A percentile compares a stretch with the other conserved stretches of the same genome.
phyloP scores from a whole-genome alignment of 768 basidiomycete species.

The Suillus subluteus region DNA sequence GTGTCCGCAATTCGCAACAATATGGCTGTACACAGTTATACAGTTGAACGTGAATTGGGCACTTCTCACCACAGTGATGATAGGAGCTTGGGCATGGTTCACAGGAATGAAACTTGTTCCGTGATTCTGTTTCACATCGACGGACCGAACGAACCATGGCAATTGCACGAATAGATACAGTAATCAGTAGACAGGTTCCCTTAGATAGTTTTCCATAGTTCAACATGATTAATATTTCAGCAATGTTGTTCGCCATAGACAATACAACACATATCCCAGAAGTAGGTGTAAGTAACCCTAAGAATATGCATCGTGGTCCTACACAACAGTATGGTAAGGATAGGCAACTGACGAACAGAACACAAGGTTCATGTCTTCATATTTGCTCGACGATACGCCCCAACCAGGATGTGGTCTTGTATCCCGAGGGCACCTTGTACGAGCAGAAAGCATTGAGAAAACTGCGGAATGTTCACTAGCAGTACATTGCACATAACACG shows the following conservation, averaged over 20 bases:
- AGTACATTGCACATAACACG: constrained; percentile 8
- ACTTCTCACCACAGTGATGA: constrained; percentile 53
- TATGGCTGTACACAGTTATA: constrained; percentile 78
- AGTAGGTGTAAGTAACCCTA: neutral
- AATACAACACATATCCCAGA: neutral
- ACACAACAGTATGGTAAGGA: neutral
- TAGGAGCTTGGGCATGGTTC: constrained; percentile 66
- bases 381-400: constrained; percentile 83
- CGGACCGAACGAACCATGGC: neutral
- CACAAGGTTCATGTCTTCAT: constrained; percentile 32
- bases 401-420: constrained; percentile 55
- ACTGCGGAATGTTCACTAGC: constrained; percentile 11
- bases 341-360: constrained; percentile 4
- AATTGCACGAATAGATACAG: neutral
- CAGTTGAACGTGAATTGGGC: constrained; percentile 71
- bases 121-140: constrained; percentile 17
- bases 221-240: neutral
- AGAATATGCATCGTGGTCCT: neutral
- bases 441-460: constrained; percentile 45
- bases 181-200: neutral
- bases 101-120: constrained; percentile 53
- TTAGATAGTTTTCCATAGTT: neutral
- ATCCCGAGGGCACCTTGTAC: constrained; percentile 78
- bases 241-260: neutral
- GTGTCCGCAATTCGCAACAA: constrained; percentile 77